Conservation (phyloP, 495 filamentous ascomycete species). For the Podospora pseudocomata region DNA sequence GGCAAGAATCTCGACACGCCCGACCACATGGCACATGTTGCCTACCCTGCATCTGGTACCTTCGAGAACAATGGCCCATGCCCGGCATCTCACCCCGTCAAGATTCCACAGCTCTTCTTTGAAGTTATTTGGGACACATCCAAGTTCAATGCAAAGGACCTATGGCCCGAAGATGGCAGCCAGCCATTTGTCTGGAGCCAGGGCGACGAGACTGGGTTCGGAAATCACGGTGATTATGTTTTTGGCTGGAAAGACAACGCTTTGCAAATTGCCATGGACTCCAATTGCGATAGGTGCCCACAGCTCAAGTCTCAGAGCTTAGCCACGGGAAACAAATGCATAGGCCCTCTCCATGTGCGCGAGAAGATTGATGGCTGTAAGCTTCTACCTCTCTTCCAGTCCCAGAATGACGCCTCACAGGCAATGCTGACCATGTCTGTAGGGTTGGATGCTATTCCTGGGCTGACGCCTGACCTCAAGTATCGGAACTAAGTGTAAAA, state of each 20-base stretch:
- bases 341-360: constrained; percentile 24
- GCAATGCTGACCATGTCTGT: background rate
- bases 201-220: constrained; percentile 38
- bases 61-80: constrained; percentile 33
- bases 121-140: constrained; percentile 43
- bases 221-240: constrained; percentile 42
- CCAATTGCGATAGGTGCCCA: constrained; percentile 37
- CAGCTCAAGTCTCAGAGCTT: constrained; percentile 37
- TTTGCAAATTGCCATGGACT: constrained; percentile 40
- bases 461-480: background rate
- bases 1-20: constrained; percentile 32
- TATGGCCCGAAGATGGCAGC: constrained; percentile 43
- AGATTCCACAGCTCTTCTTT: constrained; percentile 39
- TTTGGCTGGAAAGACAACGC: constrained; percentile 42
- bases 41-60: constrained; percentile 34
- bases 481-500: background rate
- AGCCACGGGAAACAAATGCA: constrained; percentile 35
- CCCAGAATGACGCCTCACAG: background rate
- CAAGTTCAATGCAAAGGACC: constrained; percentile 33
- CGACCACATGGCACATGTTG: constrained; percentile 41
- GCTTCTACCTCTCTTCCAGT: constrained; percentile 6
- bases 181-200: constrained; percentile 50
- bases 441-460: constrained; percentile 11
- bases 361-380: constrained; percentile 43
- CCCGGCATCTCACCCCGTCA: constrained; percentile 34